Evolutionary conservation across 2,329 filamentous ascomycete species (phyloP), one percentile per base, ranked within the genome.

Genomic region (Pseudomassariella vexata): DNA sequence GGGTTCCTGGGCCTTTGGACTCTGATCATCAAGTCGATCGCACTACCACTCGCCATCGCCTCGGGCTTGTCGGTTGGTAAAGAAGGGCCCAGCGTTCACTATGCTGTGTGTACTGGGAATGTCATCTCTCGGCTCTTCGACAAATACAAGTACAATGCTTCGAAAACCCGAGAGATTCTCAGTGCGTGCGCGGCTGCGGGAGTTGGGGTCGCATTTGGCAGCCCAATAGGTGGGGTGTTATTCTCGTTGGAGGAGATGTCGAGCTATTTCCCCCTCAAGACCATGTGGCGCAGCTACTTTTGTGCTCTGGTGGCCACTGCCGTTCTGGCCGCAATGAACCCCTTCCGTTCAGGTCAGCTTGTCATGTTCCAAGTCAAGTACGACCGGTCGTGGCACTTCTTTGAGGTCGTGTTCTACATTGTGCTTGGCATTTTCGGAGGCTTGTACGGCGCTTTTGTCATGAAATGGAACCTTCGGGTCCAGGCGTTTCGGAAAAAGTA

Each of bases 341-440:
- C 92, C 15, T 98, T 98, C 62, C 72, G 92, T 32, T 96, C 92
- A 0, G 92, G 92, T 14, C 92, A 98, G 54, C 73, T 98, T 24
- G 92, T 98, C 75, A 96, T 98, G 90, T 98, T 98, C 60, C 89
- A 95, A 50, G 90, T 98, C 50, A 79, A 79, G 48, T 98, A 98
- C 53, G 90, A 96, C 57, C 82, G 90, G 24, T 82, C 85, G 24
- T 98, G 92, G 92, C 92, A 98, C 62, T 95, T 95, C 51, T 98
- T 98, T 52, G 92, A 98, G 56, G 71, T 92, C 4, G 60, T 95
- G 17, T 96, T 96, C 54, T 98, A 94, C 59, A 74, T 95, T 43
- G 67, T 95, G 32, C 78, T 98, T 41, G 92, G 92, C 28, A 73
- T 92, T 18, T 96, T 98, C 47, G 92, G 92, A 24, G 92, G 92